These are phyloP conservation scores for Pulveroboletus sp. DNA, from an alignment of 1,284 basidiomycete genomes.

Conservation along the genomic window DNA sequence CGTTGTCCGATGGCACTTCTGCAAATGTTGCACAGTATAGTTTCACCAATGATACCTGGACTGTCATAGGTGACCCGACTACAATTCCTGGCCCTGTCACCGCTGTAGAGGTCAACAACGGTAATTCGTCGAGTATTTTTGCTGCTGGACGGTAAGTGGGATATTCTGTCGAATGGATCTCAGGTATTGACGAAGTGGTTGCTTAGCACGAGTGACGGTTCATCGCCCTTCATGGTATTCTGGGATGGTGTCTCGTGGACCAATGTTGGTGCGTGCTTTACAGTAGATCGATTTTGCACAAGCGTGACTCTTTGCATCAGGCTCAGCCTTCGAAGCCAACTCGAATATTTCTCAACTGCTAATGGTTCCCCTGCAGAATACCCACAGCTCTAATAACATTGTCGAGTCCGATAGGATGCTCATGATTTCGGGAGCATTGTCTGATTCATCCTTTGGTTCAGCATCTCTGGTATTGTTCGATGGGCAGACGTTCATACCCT, in stretches of 20 bases:
- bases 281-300: neutral
- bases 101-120: constrained; percentile 83
- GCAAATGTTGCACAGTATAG: constrained; percentile 74
- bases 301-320: constrained; percentile 35
- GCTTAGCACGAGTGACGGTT: constrained; percentile 54
- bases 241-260: constrained; percentile 84
- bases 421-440: constrained; percentile 83
- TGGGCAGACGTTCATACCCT: constrained; percentile 82
- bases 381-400: constrained; percentile 67
- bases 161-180: neutral
- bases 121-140: constrained; percentile 83
- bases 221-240: constrained; percentile 71
- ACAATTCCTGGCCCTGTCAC: constrained; percentile 88
- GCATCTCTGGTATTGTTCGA: constrained; percentile 88
- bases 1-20: constrained; percentile 54
- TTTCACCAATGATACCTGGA: constrained; percentile 74
- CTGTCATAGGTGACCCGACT: constrained; percentile 61
- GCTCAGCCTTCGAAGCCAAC: constrained; percentile 52
- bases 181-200: neutral
- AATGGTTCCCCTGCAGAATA: constrained; percentile 85
- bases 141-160: constrained; percentile 77
- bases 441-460: constrained; percentile 72
- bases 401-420: constrained; percentile 89
- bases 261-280: constrained; percentile 50
- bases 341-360: constrained; percentile 80